Conservation (phyloP, 1,139 yeast genomes). For the Kluyveromyces marxianus region DNA sequence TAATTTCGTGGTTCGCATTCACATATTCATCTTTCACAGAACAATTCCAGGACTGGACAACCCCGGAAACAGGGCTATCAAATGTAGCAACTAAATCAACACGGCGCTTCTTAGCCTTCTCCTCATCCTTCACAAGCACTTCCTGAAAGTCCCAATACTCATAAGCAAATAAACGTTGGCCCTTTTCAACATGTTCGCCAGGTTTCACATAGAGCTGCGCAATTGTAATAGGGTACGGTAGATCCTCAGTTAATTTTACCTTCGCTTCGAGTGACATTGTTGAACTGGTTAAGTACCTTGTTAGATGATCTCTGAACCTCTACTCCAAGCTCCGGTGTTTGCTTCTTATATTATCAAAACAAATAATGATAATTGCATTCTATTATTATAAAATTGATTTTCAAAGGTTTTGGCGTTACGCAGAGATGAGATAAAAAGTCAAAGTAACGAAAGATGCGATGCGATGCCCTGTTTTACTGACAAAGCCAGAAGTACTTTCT, state of each 20-base stretch:
- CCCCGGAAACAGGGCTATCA: slow-evolving; percentile 81
- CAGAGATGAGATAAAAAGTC: no score
- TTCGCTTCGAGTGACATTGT: slow-evolving; percentile 24
- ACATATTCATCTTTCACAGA: slow-evolving; percentile 53
- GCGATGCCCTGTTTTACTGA: no score
- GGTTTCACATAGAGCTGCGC: slow-evolving; percentile 24
- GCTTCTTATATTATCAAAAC: neutral
- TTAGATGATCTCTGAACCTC: neutral
- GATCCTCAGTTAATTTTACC: slow-evolving; percentile 25
- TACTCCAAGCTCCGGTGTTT: neutral
- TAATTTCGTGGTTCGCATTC: slow-evolving; percentile 43
- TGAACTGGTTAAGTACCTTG: neutral
- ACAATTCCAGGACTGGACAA: slow-evolving; percentile 44
- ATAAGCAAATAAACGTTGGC: slow-evolving; percentile 28
- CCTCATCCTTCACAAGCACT: slow-evolving; percentile 18
- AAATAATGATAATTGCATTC: no score
- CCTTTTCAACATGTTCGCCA: slow-evolving; percentile 25
- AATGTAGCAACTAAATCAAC: slow-evolving; percentile 63
- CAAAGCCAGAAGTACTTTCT: no score
- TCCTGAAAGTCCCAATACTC: slow-evolving; percentile 31
- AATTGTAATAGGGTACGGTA: slow-evolving; percentile 31
- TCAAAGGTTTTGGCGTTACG: no score
- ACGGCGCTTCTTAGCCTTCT: slow-evolving; percentile 30
- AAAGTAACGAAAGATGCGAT: no score
- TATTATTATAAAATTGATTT: no score